Base-by-base conservation (phyloP, 768 basidiomycete genomes). In the Pulveroboletus sp. region DNA sequence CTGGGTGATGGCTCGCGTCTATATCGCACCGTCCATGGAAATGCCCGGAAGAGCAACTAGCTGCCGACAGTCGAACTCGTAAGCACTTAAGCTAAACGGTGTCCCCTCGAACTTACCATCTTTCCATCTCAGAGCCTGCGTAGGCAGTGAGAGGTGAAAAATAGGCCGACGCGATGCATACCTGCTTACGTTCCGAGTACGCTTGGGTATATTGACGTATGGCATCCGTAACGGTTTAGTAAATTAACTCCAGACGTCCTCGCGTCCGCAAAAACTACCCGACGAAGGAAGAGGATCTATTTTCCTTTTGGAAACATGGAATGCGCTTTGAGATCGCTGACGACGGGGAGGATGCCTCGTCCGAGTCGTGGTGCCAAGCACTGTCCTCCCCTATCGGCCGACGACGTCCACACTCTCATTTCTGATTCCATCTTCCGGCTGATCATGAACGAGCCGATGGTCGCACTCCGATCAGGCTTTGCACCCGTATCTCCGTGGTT, bases 101-200 rank as follows among this genome's bases (percentile, higher is more conserved):
- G 4, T 43, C 8, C 48, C 59, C 49, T 55, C 24, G 47, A 43
- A 31, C 17, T 44, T 56, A 61, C 49, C 39, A 31, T 13, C 30
- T 24, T 43, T 17, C 35, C 56, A 61, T 58, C 30, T 8, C 49
- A 47, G 32, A 37, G 37, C 15, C 27, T 45, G 47, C 15, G 36
- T 26, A 21, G 13, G n/a, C 6, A 9, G 53, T n/a, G 15, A 43
- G 51, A 53, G 39, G 48, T 50, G 38, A 58, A 55, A 38, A 51
- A 33, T 40, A 26, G 11, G n/a, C 21, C n/a, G 37, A n/a, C 15
- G 21, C 36, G 24, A 41, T 6, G 32, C n/a, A 3, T 5, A 33
- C 6, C 13, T 33, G 39, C 31, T 31, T 35, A 32, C 3, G 43
- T 30, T 21, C 42, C 39, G 36, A 31, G 39, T 15, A 14, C 31